Conservation (phyloP, 805 yeast genomes). For the Zygoascus flipseniorum region DNA sequence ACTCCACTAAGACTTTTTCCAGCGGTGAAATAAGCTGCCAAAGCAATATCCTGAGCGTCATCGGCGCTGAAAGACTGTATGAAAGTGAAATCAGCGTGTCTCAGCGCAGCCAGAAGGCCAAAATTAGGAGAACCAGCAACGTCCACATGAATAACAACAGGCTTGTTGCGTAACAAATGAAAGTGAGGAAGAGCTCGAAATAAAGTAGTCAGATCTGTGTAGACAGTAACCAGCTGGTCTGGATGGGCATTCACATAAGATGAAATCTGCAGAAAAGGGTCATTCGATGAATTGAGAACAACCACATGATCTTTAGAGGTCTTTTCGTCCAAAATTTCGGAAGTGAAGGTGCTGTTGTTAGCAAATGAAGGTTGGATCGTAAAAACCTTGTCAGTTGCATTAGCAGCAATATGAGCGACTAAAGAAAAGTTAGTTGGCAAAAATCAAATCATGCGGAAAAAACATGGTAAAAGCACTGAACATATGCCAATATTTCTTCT, state of each 20-base stretch:
- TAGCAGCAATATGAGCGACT: conserved; percentile 29
- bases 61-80: conserved; percentile 55
- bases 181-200: conserved; percentile 56
- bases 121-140: conserved; percentile 45
- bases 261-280: conserved; percentile 42
- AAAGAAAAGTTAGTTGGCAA: background rate
- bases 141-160: conserved; percentile 55
- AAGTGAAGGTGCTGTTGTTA: conserved; percentile 13
- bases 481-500: background rate
- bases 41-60: conserved; percentile 47
- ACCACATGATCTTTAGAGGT: background rate
- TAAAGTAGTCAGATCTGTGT: conserved; percentile 45
- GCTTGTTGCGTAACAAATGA: conserved; percentile 29
- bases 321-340: background rate
- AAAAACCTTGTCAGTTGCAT: conserved; percentile 31
- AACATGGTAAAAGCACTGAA: background rate
- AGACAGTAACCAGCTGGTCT: conserved; percentile 35
- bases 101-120: conserved; percentile 59
- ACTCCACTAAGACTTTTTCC: conserved; percentile 44
- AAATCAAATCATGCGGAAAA: background rate
- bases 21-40: conserved; percentile 53
- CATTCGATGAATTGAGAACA: conserved; percentile 38
- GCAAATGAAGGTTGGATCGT: conserved; percentile 42
- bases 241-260: conserved; percentile 22
- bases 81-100: conserved; percentile 58